Conservation (phyloP, 2,329 filamentous ascomycete genomes). For the Fusarium scirpi region DNA sequence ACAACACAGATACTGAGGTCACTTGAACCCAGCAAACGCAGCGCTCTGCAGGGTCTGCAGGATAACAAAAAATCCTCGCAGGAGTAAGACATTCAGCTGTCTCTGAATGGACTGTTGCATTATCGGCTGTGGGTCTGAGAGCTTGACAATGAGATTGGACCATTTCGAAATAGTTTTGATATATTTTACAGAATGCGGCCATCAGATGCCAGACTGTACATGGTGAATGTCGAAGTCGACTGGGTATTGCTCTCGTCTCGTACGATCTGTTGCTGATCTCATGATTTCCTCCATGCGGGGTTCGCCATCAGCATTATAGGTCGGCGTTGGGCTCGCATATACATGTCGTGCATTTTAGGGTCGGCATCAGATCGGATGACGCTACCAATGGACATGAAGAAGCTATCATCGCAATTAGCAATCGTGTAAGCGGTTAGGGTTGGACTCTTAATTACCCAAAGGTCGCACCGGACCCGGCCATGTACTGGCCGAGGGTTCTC, state of each 20-base stretch:
- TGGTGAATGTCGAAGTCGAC: constrained; percentile 40
- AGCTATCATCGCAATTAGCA: constrained; percentile 60
- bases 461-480: constrained; percentile 93
- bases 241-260: constrained; percentile 45
- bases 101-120: constrained; percentile 25
- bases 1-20: constrained; percentile 7
- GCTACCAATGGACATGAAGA: constrained; percentile 99
- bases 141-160: constrained; percentile 33
- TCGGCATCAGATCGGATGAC: constrained; percentile 94
- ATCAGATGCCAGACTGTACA: constrained; percentile 45
- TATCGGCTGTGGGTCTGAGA: constrained; percentile 21
- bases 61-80: constrained; percentile 29
- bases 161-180: constrained; percentile 39
- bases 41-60: constrained; percentile 26
- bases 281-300: constrained; percentile 53
- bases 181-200: constrained; percentile 48
- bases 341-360: constrained; percentile 79
- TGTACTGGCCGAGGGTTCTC: constrained; percentile 94
- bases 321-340: constrained; percentile 77
- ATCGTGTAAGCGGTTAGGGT: not conserved
- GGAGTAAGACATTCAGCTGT: constrained; percentile 17
- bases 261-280: constrained; percentile 35
- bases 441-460: constrained; percentile 76
- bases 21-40: constrained; percentile 20
- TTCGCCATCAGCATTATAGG: constrained; percentile 72